Conservation (phyloP, 768 basidiomycete genomes). For the Podaxis sp. region DNA sequence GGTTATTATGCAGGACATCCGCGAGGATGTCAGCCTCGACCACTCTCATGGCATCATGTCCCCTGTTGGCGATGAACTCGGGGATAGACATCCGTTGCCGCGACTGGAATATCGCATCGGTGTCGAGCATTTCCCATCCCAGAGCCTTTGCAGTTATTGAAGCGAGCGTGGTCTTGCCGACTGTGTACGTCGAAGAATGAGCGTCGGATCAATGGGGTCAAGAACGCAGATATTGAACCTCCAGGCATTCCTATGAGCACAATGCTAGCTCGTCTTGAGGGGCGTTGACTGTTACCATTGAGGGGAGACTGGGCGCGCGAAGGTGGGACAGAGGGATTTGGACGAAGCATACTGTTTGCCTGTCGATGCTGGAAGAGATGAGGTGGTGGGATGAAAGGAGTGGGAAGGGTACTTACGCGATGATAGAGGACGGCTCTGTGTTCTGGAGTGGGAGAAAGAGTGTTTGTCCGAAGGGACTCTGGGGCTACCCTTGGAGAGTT, state of each 20-base stretch:
- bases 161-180: constrained; percentile 77
- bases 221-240: constrained; percentile 24
- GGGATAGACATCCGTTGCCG: constrained; percentile 47
- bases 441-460: constrained; percentile 12
- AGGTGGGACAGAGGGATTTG: constrained; percentile 1
- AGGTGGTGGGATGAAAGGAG: too few relatives aligned
- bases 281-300: constrained; percentile 13
- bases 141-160: constrained; percentile 59
- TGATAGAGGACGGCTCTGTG: constrained; percentile 13
- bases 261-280: constrained; percentile 32
- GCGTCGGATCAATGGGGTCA: background rate
- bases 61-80: constrained; percentile 58
- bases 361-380: background rate
- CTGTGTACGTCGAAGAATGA: constrained; percentile 14
- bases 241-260: constrained; percentile 82
- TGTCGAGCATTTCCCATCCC: constrained; percentile 61
- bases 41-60: constrained; percentile 71
- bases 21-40: constrained; percentile 63
- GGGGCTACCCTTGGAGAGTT: constrained; percentile 3
- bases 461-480: background rate
- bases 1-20: constrained; percentile 50
- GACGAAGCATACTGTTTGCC: constrained; percentile 8
- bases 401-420: constrained; percentile 1
- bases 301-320: constrained; percentile 17
- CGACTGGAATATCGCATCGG: constrained; percentile 59